phyloP scores from a whole-genome alignment of 352 stramenopile genomes.

The Pythium dissotocum region DNA sequence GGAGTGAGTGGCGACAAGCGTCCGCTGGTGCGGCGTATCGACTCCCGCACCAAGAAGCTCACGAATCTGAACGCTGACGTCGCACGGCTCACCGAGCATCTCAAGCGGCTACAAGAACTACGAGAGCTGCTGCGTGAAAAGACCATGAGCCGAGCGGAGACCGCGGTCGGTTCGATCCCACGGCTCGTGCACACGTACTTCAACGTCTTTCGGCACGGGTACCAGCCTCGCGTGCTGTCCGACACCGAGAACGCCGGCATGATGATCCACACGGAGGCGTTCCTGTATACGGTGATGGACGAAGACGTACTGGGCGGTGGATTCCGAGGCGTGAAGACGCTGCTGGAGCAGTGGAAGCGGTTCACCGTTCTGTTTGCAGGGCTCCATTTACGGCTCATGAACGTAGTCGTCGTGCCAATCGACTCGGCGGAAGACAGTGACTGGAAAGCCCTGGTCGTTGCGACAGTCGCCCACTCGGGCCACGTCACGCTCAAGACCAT shows the following conservation, averaged over 20 bases:
- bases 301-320: conserved; percentile 20
- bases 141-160: conserved; percentile 18
- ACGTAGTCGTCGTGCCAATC: conserved; percentile 10
- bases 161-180: conserved; percentile 4
- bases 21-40: conserved; percentile 5
- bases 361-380: conserved; percentile 19
- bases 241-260: not conserved
- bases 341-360: conserved; percentile 20
- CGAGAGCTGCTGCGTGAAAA: conserved; percentile 13
- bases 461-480: conserved; percentile 17
- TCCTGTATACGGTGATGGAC: conserved; percentile 17
- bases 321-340: conserved; percentile 15
- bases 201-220: conserved; percentile 13
- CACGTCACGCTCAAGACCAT: conserved; percentile 26
- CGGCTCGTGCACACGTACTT: conserved; percentile 13
- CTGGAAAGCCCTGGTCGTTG: conserved; percentile 3
- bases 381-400: conserved; percentile 13
- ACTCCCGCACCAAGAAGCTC: conserved; percentile 18
- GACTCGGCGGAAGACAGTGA: conserved; percentile 19
- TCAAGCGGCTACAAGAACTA: conserved; percentile 12
- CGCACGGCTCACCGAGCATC: conserved; percentile 6
- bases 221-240: conserved; percentile 6
- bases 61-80: conserved; percentile 13
- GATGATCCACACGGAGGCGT: not conserved
- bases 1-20: not conserved